A percentile compares a stretch with the other conserved stretches of the same genome.
Evolutionary conservation across 202 grass and related monocot genomes (phyloP).

Genomic region (Carex sylvatica): DNA sequence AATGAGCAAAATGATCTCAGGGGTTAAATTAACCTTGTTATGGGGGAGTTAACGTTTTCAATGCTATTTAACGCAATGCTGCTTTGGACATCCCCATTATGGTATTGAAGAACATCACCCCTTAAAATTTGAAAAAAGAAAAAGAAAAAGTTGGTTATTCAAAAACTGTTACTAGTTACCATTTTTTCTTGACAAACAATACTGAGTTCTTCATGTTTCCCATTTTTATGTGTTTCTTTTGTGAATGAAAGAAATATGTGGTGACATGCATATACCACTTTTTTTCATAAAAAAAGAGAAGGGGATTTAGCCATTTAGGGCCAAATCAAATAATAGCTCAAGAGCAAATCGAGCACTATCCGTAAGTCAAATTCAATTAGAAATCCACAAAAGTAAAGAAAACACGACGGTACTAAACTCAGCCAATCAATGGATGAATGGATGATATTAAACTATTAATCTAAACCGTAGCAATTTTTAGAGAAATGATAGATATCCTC

Average conservation of each 20-base stretch:
- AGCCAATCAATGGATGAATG: not conserved
- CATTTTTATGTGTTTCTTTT: not conserved
- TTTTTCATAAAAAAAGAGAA: not conserved
- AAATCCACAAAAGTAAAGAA: not conserved
- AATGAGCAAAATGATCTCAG: conserved; percentile 12
- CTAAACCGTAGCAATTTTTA: not conserved
- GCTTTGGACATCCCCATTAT: not conserved
- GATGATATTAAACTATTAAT: not conserved
- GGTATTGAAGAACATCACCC: not conserved
- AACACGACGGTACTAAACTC: not conserved
- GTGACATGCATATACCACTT: not conserved
- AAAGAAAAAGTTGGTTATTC: not conserved
- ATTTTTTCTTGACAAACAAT: not conserved
- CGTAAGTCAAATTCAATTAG: not conserved
- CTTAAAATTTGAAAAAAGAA: not conserved
- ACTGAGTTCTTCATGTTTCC: no score
- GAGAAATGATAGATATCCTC: not conserved
- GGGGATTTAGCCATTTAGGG: not conserved
- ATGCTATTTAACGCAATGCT: not conserved
- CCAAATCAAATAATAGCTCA: not conserved
- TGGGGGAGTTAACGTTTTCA: conserved; percentile 44
- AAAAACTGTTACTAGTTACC: no score
- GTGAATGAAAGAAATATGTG: not conserved
- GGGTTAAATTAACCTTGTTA: conserved; percentile 20
- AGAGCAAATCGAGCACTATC: not conserved